phyloP scores from a whole-genome alignment of 495 filamentous ascomycete genomes.

The Tuber borchii region DNA sequence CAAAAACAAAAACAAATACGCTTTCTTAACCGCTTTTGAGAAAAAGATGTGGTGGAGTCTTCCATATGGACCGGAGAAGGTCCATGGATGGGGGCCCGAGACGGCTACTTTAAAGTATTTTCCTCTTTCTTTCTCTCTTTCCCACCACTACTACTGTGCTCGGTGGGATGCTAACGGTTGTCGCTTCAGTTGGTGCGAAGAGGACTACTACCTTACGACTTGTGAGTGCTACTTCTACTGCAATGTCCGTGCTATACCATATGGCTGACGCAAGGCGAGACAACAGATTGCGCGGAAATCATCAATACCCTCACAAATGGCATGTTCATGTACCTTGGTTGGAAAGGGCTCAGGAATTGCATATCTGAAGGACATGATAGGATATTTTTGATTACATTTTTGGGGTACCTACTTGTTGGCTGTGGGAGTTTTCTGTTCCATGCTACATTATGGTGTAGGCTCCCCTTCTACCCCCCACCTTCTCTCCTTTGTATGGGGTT shows the following conservation, averaged over 20 bases:
- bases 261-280: slow-evolving; percentile 4
- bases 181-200: slow-evolving; percentile 38
- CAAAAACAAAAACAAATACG: background rate
- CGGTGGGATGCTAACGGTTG: background rate
- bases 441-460: slow-evolving; percentile 69
- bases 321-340: slow-evolving; percentile 66
- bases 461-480: too few species aligned
- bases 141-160: background rate
- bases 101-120: slow-evolving; percentile 39
- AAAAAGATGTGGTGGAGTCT: slow-evolving; percentile 26
- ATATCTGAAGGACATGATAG: slow-evolving; percentile 61
- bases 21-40: background rate
- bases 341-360: slow-evolving; percentile 66
- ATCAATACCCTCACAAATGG: slow-evolving; percentile 74
- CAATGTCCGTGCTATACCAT: background rate
- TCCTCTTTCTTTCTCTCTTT: background rate
- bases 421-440: slow-evolving; percentile 78
- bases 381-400: slow-evolving; percentile 64
- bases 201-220: slow-evolving; percentile 40
- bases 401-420: slow-evolving; percentile 74
- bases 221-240: slow-evolving; percentile 20
- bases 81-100: slow-evolving; percentile 32
- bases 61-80: slow-evolving; percentile 27
- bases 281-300: slow-evolving; percentile 55
- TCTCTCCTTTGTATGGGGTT: background rate